These are phyloP conservation scores for Ceratocystis colombiana DNA, from an alignment of 2,329 filamentous ascomycete genomes.

Conservation along the genomic window DNA sequence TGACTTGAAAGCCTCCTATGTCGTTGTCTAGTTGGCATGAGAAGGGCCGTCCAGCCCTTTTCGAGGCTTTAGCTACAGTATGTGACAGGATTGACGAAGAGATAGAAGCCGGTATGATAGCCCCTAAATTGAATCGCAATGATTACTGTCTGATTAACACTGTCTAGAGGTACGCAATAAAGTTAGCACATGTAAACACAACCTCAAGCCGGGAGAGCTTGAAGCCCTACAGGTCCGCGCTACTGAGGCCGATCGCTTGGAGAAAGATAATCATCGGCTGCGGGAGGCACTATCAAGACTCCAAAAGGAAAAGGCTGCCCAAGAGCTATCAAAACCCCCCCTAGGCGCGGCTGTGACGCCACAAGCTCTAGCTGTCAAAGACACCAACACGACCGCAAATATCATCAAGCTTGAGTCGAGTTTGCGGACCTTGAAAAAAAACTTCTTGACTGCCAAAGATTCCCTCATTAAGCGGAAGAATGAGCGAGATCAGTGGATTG, in stretches of 20 bases:
- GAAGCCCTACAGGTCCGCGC: constrained; percentile 31
- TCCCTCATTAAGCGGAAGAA: constrained; percentile 36
- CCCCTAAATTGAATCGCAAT: neutral
- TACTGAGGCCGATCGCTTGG: constrained; percentile 33
- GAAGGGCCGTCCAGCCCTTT: constrained; percentile 35
- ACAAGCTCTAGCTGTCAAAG: constrained; percentile 16
- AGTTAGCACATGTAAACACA: constrained; percentile 28
- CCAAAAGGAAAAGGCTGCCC: constrained; percentile 28
- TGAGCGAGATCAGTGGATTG: constrained; percentile 39
- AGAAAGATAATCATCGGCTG: constrained; percentile 38
- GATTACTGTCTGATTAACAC: neutral
- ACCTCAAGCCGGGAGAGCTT: constrained; percentile 31
- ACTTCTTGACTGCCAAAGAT: constrained; percentile 36
- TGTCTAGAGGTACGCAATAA: constrained; percentile 22
- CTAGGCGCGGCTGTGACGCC: constrained; percentile 5
- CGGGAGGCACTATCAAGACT: constrained; percentile 32
- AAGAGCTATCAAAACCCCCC: constrained; percentile 17
- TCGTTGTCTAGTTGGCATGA: constrained; percentile 36
- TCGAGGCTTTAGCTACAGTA: constrained; percentile 35
- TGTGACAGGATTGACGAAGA: constrained; percentile 37
- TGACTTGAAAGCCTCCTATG: constrained; percentile 14
- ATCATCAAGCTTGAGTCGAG: constrained; percentile 1
- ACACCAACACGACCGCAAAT: constrained; percentile 1
- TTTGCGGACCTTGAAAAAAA: constrained; percentile 31
- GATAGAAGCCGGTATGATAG: constrained; percentile 32